phyloP scores from a whole-genome alignment of 805 yeast species.

The Naumovozyma dairenensis region DNA sequence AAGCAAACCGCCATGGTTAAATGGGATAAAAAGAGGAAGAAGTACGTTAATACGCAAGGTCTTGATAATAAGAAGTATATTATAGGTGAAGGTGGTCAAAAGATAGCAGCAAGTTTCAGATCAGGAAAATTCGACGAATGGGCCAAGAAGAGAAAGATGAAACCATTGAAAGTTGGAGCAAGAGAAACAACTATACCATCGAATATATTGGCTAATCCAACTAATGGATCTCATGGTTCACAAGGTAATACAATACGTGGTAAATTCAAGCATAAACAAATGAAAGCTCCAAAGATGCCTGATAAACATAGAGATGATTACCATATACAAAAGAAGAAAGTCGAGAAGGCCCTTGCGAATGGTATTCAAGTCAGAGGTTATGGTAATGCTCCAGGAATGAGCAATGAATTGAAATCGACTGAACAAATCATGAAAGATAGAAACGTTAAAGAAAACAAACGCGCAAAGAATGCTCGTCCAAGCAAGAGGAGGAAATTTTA shows the following conservation, averaged over 20 bases:
- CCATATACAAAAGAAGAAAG: constrained; percentile 70
- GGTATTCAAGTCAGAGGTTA: constrained; percentile 67
- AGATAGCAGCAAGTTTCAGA: constrained; percentile 81
- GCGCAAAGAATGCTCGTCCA: constrained; percentile 83
- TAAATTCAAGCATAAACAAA: constrained; percentile 62
- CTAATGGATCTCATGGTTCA: constrained; percentile 2
- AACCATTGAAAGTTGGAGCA: constrained; percentile 46
- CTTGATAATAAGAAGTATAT: constrained; percentile 72
- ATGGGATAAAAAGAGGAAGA: constrained; percentile 93
- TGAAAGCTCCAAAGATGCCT: constrained; percentile 80
- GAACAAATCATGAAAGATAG: constrained; percentile 76
- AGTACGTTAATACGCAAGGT: constrained; percentile 72
- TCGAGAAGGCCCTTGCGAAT: constrained; percentile 63
- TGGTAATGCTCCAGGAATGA: constrained; percentile 31
- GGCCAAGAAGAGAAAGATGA: constrained; percentile 61
- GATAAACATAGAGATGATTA: constrained; percentile 85
- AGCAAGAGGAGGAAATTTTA: constrained; percentile 18
- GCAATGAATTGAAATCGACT: constrained; percentile 51
- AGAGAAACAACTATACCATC: constrained; percentile 34
- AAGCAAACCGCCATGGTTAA: constrained; percentile 58
- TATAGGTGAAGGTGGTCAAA: constrained; percentile 89
- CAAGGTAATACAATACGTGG: constrained; percentile 29
- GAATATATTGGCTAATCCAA: constrained; percentile 28
- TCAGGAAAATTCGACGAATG: constrained; percentile 90
- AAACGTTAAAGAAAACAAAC: constrained; percentile 54